Evolutionary conservation across 2,329 filamentous ascomycete species (phyloP), one percentile per base, ranked within the genome.

Genomic region (Cladophialophora bantiana): DNA sequence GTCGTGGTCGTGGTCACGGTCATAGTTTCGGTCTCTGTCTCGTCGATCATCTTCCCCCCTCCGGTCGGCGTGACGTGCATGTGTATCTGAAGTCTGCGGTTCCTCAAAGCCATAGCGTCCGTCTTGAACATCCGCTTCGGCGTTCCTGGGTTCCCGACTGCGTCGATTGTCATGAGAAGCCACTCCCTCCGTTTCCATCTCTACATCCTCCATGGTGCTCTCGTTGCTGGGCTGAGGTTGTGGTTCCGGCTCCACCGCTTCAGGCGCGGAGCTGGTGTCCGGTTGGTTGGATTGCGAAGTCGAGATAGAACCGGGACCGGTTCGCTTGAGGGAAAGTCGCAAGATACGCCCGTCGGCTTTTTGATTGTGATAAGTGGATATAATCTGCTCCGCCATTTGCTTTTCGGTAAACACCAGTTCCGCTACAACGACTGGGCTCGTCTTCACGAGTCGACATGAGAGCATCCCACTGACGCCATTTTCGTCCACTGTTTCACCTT

Each of bases 271-370:
- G n/a, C 6, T 32, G 48, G 31, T 34, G 50, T 42, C 36, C 9
- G 26, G 9, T 26, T 40, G 59, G 35, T 45, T 55, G 7, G 53
- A 26, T 15, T 57, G 54, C 13, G 54, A 35, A 9, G 38, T 15
- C 10, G 53, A 12, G 0, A 40, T 59, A 18, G 52, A 59, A 15
- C 55, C 62, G 20, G 54, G 6, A 4, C 65, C 66, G 12, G 74
- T 69, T 12, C 78, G 74, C 72, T 85, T 85, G 70, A 87, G 77
- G 68, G 83, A 85, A 61, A 89, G 82, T 65, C 86, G 84, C 42
- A 89, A 78, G 2, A 86, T 74, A 64, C 85, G 82, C 36, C 87
- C 87, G 73, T 90, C 88, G 34, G 88, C 88, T 85, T 84, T 87
- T 73, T 88, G 85, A 70, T 86, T 85, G 77, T 90, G 86, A 78